Percentiles rank a stretch among this genome's conserved stretches.
Evolutionary conservation across 1,284 basidiomycete species (phyloP).

Genomic region (Coriolopsis trogii): DNA sequence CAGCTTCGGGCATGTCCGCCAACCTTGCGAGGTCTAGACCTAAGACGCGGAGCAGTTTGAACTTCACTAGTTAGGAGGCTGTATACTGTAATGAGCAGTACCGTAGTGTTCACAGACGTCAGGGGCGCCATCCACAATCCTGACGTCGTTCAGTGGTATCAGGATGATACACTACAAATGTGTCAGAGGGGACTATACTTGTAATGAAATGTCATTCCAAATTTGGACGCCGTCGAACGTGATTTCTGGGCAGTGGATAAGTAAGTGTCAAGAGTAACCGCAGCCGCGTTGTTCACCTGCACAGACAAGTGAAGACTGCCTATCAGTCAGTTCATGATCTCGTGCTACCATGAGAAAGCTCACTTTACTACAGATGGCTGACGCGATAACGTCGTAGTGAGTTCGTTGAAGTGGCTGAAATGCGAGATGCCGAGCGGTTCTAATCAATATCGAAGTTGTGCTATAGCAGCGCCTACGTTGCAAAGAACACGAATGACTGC

Average conservation of each 20-base stretch:
- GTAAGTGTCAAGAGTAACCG: not conserved
- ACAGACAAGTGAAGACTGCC: conserved; percentile 80
- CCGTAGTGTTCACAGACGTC: conserved; percentile 69
- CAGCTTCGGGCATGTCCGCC: conserved; percentile 76
- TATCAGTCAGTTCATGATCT: not conserved
- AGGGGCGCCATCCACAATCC: conserved; percentile 68
- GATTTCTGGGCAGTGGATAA: conserved; percentile 44
- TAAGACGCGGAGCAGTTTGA: conserved; percentile 25
- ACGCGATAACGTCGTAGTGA: conserved; percentile 69
- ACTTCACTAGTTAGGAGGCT: not conserved
- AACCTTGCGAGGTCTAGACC: conserved; percentile 85
- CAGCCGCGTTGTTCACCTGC: conserved; percentile 53
- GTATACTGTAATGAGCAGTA: conserved; percentile 26
- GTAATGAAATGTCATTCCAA: conserved; percentile 80
- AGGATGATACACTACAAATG: not conserved
- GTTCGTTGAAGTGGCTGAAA: conserved; percentile 71
- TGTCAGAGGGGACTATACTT: too few species aligned
- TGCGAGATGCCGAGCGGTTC: not conserved
- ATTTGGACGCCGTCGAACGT: conserved; percentile 52
- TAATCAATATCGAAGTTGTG: not conserved
- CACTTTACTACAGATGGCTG: conserved; percentile 78
- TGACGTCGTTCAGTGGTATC: conserved; percentile 28
- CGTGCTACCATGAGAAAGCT: conserved; percentile 25
- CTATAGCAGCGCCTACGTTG: conserved; percentile 59
- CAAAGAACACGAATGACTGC: conserved; percentile 86